Conservation (phyloP, 1,284 basidiomycete genomes). For the Tremellales sp. region DNA sequence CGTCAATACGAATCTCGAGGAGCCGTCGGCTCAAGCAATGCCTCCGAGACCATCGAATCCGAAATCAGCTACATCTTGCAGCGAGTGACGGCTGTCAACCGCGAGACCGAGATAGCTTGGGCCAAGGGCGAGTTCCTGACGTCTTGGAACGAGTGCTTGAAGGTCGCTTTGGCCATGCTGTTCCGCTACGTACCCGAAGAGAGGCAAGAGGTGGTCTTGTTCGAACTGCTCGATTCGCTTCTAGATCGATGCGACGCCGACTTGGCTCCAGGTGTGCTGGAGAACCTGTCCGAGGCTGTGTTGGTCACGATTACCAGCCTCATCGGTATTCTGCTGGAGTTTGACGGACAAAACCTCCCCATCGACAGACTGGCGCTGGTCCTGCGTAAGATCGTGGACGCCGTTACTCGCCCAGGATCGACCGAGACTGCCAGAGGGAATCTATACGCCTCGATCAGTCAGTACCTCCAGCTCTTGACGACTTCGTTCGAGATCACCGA, state of each 20-base stretch:
- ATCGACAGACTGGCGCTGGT: slow-evolving; percentile 73
- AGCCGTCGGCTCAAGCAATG: slow-evolving; percentile 58
- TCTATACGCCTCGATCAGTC: slow-evolving; percentile 84
- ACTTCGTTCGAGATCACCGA: slow-evolving; percentile 8
- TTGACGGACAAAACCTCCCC: slow-evolving; percentile 65
- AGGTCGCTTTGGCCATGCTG: slow-evolving; percentile 76
- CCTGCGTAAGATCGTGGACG: slow-evolving; percentile 72
- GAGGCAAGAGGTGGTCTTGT: slow-evolving; percentile 75
- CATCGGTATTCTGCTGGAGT: slow-evolving; percentile 59
- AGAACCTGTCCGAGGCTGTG: slow-evolving; percentile 75
- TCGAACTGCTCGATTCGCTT: slow-evolving; percentile 77
- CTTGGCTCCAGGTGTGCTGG: slow-evolving; percentile 65
- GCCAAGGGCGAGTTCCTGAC: slow-evolving; percentile 68
- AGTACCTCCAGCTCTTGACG: slow-evolving; percentile 70
- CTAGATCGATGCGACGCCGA: slow-evolving; percentile 52
- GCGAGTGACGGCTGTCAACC: slow-evolving; percentile 80
- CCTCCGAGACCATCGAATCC: slow-evolving; percentile 63
- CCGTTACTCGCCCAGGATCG: slow-evolving; percentile 69
- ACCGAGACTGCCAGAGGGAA: slow-evolving; percentile 93
- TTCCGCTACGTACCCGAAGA: slow-evolving; percentile 75
- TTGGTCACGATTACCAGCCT: slow-evolving; percentile 80
- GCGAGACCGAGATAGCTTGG: slow-evolving; percentile 70
- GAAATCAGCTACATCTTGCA: slow-evolving; percentile 74
- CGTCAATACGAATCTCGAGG: slow-evolving; percentile 65
- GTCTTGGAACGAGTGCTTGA: slow-evolving; percentile 76